Evolutionary conservation across 1,139 yeast genomes (phyloP), one percentile per base, ranked within the genome.

Genomic region (Hansenula sp.): DNA sequence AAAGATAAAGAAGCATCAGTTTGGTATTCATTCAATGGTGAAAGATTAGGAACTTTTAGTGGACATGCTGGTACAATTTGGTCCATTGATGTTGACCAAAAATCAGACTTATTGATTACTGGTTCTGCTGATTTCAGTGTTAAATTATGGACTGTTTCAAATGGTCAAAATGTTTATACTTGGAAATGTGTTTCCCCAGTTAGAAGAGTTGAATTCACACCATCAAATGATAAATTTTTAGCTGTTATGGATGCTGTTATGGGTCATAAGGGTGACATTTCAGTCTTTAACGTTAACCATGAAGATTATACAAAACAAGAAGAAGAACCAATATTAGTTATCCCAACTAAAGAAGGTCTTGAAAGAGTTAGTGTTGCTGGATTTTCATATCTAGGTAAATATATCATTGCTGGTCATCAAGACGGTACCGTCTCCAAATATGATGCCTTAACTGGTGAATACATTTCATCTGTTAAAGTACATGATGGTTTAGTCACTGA

Each of bases 1-100:
- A 90, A 94, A 68, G 99, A 91, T 77, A 79, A 79, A 59, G 74
- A 74, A 40, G 94, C 93, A n/a, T 83, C 90, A 45, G 85, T 91
- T 51, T 94, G 98, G 98, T 93, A 79, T 67, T 80, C 97, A 25
- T 84, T 87, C 53, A 93, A 91, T 64, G 99, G 99, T 58, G 99
- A 94, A 70, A 81, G 99, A 68, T 70, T 94, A 49, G 99, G 99
- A 42, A 93, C 99, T 47, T 79, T 89, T 55, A 81, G 79, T 49
- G 90, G 90, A 16, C 99, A 93, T 66, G 77, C 77, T 52, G 99
- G 99, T 81, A 88, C 97, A 49, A 84, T 93, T 60, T 90, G 96
- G 95, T 84, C 96, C 34, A 84, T 93, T 52, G 98, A 93, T 62
- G 85, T 90, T 43, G 95, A 88, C 64, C 72, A 76, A 40, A 74